Evolutionary conservation across 2,329 filamentous ascomycete genomes (phyloP), one percentile per base, ranked within the genome.

Genomic region (Paecilomyces formosus): DNA sequence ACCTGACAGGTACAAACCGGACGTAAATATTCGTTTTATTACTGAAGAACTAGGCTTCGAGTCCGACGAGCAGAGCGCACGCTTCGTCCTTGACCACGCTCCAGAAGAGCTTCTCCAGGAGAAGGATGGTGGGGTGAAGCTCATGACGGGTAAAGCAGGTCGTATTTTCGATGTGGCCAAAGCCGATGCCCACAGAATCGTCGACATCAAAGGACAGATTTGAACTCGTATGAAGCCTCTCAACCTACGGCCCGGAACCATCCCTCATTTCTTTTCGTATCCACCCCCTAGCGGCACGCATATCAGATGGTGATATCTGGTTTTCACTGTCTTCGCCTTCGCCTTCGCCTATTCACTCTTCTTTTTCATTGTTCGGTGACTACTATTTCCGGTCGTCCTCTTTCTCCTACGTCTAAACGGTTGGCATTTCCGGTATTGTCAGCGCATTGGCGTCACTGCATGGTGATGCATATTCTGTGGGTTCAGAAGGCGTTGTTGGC

Each of bases 141-240:
- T 96, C 70, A 73, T 90, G 66, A 87, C 88, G 52, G 85, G 84
- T 68, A 92, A 92, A 77, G 89, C 88, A 55, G 84, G 83, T 55
- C 71, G 75, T 50, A 76, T 88, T 21, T 96, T 97, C 74, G 91
- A 97, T 71, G 73, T 78, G 56, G 85, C 89, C 60, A 88, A 87
- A 72, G 76, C 80, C 45, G 81, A 82, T 62, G 93, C 93, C 54
- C 95, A 96, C 76, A 84, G 85, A 70, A 88, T 87, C 72, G 88
- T 97, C 80, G 92, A 97, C 78, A 95, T 97, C 80, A 97, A 97
- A 79, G 92, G 93, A 70, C 93, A 97, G 78, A 96, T 97, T 58
- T 79, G 66, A 73, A 55, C 28, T n/a, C 13, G 28, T 22, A 15
- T 55, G 39, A 31, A 31, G 24, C 49, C 22, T 49, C n/a, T 18